Evolutionary conservation across 2,329 filamentous ascomycete species (phyloP).

Genomic region (Nemania sp.): DNA sequence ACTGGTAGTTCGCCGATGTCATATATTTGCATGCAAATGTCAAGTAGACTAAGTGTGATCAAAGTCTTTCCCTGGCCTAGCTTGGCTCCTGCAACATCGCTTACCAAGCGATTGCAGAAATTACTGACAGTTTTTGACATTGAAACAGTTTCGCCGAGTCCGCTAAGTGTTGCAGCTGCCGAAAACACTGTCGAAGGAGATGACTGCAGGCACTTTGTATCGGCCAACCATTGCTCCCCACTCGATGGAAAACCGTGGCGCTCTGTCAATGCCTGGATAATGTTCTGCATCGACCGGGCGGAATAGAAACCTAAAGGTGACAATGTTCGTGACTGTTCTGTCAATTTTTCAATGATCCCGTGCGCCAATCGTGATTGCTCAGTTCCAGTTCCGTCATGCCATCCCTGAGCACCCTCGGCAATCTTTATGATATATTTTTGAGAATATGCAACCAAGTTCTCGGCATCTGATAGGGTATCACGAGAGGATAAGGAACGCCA

Average conservation of each 20-base stretch:
- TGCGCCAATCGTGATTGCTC: conserved; percentile 55
- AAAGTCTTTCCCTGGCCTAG: conserved; percentile 59
- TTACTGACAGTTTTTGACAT: conserved; percentile 63
- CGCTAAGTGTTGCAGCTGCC: conserved; percentile 63
- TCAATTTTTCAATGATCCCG: conserved; percentile 58
- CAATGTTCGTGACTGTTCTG: conserved; percentile 57
- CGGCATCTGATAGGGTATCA: conserved; percentile 55
- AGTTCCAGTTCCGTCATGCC: conserved; percentile 53
- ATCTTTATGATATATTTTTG: conserved; percentile 54
- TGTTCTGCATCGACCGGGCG: conserved; percentile 62
- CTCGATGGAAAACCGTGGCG: conserved; percentile 59
- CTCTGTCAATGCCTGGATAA: conserved; percentile 62
- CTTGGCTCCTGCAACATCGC: conserved; percentile 67
- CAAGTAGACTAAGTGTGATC: conserved; percentile 64
- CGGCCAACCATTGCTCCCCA: conserved; percentile 62
- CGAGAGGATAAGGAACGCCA: conserved; percentile 58
- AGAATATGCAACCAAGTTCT: conserved; percentile 58
- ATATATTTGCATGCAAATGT: conserved; percentile 65
- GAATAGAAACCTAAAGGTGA: conserved; percentile 64
- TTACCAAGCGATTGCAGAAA: conserved; percentile 70
- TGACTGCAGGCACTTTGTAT: conserved; percentile 61
- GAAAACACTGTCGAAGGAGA: conserved; percentile 61
- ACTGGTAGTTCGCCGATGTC: conserved; percentile 65
- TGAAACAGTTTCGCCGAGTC: conserved; percentile 63
- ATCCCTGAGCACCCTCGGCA: conserved; percentile 52